Conservation (phyloP, 257 asterid species). For the Avicennia marina region DNA sequence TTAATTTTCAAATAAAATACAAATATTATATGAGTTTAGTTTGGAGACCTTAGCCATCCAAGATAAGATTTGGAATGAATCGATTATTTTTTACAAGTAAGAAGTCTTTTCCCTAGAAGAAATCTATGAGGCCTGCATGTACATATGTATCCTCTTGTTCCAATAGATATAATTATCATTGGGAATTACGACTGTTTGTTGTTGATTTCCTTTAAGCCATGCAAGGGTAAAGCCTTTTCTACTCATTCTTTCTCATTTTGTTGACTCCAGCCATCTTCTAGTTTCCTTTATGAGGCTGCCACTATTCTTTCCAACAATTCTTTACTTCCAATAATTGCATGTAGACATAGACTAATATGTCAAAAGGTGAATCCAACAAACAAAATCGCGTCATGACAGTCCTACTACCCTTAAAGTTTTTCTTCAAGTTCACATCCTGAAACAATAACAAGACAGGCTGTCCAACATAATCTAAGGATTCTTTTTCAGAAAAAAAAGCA, state of each 20-base stretch:
- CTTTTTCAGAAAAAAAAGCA: too few relatives aligned
- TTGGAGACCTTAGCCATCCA: neutral
- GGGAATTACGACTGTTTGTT: neutral
- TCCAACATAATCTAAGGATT: too few relatives aligned
- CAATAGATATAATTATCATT: neutral
- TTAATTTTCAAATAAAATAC: neutral
- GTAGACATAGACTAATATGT: neutral
- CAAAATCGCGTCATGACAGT: neutral
- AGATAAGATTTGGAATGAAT: neutral
- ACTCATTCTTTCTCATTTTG: neutral
- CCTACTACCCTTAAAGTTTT: too few relatives aligned
- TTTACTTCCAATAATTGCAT: too few relatives aligned
- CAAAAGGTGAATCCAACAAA: neutral
- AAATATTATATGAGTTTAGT: neutral
- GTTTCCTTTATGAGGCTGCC: neutral
- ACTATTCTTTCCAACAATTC: neutral
- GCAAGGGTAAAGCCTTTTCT: too few relatives aligned
- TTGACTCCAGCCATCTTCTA: neutral
- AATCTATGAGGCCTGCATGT: neutral
- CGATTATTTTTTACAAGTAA: neutral
- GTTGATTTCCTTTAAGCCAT: too few relatives aligned
- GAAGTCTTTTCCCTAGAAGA: constrained; percentile 4
- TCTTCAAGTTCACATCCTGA: too few relatives aligned
- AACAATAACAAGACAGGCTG: too few relatives aligned
- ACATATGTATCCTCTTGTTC: neutral